Evolutionary conservation across 441 rosid genomes (phyloP), one percentile per base, ranked within the genome.

Genomic region (Syzygium malaccense): DNA sequence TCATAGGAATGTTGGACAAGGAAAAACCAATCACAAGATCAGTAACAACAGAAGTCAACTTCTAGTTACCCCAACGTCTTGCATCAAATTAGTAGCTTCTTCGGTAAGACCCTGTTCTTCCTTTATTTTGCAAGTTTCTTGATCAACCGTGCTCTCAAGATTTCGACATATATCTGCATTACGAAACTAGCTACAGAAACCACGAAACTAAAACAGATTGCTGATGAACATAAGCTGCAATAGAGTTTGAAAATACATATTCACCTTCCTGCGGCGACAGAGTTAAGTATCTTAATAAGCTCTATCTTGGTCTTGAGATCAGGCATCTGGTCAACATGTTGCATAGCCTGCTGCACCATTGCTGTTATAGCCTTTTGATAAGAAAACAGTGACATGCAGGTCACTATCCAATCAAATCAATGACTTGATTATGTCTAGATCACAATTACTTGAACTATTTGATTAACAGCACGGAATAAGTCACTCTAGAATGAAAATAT

Each of bases 311-410:
- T 93, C 88, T 96, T 98, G 75, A 96, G 88, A 87, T 98, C 99
- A 26, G 97, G 97, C 28, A 98, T 97, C 94, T 95, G 93, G 80
- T 98, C 99, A 89, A 97, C 97, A 86, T 95, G 96, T 85, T 92
- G 93, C 98, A 97, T 95, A 19, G 98, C 99, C 91, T 97, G 98
- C 94, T 97, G 99, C 91, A 98, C 98, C 97, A 98, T 95, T n/a
- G 97, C 95, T 89, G 95, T 94, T 55, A 97, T 95, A 89, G 96
- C 99, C 99, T 97, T 89, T 33, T 18, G 37, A 57, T 79, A 80
- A 84, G 64, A 80, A 49, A 57, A 57, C 5, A 25, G 6, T 1
- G 25, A 25, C 14, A 25, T 57, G n/a, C 25, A 25, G 4, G 62
- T 57, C 62, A 57, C 14, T 57, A 3, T 57, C 62, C n/a, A 57